phyloP scores from a whole-genome alignment of 2,329 filamentous ascomycete genomes.

The Pestalotiopsis sp. region DNA sequence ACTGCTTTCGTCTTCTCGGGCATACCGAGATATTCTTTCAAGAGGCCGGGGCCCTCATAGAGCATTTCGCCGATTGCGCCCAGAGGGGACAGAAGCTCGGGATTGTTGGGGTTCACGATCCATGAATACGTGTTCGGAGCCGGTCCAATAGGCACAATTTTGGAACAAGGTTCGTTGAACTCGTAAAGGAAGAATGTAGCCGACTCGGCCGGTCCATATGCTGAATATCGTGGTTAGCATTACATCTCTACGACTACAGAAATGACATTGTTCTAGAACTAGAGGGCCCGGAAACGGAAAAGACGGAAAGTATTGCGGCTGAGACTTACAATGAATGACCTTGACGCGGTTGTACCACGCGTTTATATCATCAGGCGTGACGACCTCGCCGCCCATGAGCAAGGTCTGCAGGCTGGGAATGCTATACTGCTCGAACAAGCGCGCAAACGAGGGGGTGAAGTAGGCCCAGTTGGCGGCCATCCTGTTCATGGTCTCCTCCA shows the following conservation, averaged over 20 bases:
- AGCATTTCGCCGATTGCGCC: constrained; percentile 43
- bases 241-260: not conserved
- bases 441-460: constrained; percentile 7
- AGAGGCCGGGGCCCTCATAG: constrained; percentile 36
- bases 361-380: constrained; percentile 12
- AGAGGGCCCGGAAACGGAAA: not conserved
- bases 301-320: not conserved
- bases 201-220: constrained; percentile 40
- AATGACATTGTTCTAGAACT: not conserved
- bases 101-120: constrained; percentile 33
- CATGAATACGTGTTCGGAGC: constrained; percentile 35
- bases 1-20: constrained; percentile 40
- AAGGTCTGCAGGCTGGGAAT: constrained; percentile 16
- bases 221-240: constrained; percentile 10
- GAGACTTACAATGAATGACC: constrained; percentile 7
- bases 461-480: constrained; percentile 3
- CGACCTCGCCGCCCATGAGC: constrained; percentile 24
- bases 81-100: constrained; percentile 30
- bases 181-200: not conserved
- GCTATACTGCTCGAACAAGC: constrained; percentile 7
- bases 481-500: constrained; percentile 3
- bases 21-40: constrained; percentile 41
- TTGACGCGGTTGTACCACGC: constrained; percentile 1
- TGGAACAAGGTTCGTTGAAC: constrained; percentile 25
- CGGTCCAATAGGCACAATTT: constrained; percentile 30